Percentiles rank a stretch among this genome's conserved stretches.
Conservation (phyloP, 208 protist genomes). For the Naegleria gruberi region DNA sequence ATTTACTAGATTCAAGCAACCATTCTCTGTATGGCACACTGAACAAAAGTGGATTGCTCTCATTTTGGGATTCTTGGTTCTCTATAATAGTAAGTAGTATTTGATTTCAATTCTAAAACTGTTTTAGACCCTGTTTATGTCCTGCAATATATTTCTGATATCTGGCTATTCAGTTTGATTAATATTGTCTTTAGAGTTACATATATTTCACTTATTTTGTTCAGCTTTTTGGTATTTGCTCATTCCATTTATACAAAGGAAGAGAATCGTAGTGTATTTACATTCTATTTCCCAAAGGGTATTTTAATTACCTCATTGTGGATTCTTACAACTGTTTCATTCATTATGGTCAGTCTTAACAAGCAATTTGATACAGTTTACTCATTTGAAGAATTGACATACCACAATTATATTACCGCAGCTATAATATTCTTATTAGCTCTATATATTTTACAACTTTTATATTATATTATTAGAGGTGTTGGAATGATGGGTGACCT, state of each 20-base stretch:
- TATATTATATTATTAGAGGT: background rate
- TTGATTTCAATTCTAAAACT: too few species aligned
- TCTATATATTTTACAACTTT: background rate
- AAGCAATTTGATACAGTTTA: background rate
- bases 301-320: background rate
- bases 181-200: background rate
- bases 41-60: constrained; percentile 14
- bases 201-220: background rate
- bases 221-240: background rate
- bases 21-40: background rate
- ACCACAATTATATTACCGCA: background rate
- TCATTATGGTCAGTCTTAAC: background rate
- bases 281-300: background rate
- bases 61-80: background rate
- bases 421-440: background rate
- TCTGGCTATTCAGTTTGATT: background rate
- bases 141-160: background rate
- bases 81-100: background rate
- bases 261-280: background rate
- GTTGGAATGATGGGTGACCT: background rate
- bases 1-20: background rate
- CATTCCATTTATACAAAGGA: background rate
- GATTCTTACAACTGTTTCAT: background rate
- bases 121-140: background rate
- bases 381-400: background rate